Percentiles rank a stretch among this genome's conserved stretches.
phyloP scores from a whole-genome alignment of 805 yeast genomes.

The Soucietia sequanensis region DNA sequence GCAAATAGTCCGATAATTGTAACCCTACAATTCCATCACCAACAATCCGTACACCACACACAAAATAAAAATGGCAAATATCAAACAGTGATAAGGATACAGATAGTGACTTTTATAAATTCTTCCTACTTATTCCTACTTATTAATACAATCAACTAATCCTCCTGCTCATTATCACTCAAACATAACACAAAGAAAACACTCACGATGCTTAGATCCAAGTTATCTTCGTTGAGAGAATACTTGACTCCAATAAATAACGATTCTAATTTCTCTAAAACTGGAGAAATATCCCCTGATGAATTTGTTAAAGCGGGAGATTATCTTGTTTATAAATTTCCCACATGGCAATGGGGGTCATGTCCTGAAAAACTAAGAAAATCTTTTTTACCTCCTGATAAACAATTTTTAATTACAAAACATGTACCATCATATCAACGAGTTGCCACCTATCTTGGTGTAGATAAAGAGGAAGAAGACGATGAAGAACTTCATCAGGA shows the following conservation, averaged over 20 bases:
- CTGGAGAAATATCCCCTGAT: slow-evolving; percentile 94
- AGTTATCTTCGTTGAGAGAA: slow-evolving; percentile 81
- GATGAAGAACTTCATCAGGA: slow-evolving; percentile 37
- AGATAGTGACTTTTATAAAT: too few relatives aligned
- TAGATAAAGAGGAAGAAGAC: slow-evolving; percentile 37
- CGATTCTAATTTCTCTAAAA: slow-evolving; percentile 75
- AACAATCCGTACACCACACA: too few relatives aligned
- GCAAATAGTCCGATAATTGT: too few relatives aligned
- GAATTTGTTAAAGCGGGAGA: slow-evolving; percentile 96
- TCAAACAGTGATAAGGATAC: too few relatives aligned
- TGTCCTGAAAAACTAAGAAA: slow-evolving; percentile 39
- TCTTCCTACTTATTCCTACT: background rate
- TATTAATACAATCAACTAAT: background rate
- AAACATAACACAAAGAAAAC: background rate
- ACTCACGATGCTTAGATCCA: slow-evolving; percentile 59
- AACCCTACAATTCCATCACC: too few relatives aligned
- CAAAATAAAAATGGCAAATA: too few relatives aligned
- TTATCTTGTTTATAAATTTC: slow-evolving; percentile 84
- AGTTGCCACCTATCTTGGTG: slow-evolving; percentile 54
- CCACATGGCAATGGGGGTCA: slow-evolving; percentile 89
- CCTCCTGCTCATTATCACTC: background rate
- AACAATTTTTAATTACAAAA: slow-evolving; percentile 82
- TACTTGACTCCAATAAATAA: slow-evolving; percentile 89
- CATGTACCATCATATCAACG: slow-evolving; percentile 86
- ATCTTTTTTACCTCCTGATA: slow-evolving; percentile 79